A percentile compares a stretch with the other conserved stretches of the same genome.
These are phyloP conservation scores for Eucalyptus victrix DNA, from an alignment of 345 rosid genomes.

Conservation along the genomic window DNA sequence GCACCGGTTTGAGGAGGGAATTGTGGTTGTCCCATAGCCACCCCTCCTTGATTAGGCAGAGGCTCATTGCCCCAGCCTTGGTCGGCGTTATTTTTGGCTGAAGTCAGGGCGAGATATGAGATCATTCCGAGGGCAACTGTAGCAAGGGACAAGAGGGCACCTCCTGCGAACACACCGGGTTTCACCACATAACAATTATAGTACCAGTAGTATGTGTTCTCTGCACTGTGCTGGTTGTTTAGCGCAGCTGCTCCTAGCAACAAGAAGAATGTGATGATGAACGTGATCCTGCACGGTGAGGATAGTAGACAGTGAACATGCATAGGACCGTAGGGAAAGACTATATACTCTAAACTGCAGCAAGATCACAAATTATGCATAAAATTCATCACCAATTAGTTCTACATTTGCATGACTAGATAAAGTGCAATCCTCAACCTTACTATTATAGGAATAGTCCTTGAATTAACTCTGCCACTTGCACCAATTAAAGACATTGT, in stretches of 20 bases:
- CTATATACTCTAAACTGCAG: background rate
- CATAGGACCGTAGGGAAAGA: background rate
- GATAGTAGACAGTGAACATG: background rate
- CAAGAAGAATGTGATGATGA: constrained; percentile 55
- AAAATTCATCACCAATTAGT: background rate
- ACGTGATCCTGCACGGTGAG: constrained; percentile 54
- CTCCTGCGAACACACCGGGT: constrained; percentile 74
- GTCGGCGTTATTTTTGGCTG: constrained; percentile 10
- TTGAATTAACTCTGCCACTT: background rate
- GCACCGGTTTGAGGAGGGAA: constrained; percentile 31
- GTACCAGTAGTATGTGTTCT: constrained; percentile 17
- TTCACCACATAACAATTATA: constrained; percentile 69
- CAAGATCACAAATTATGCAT: background rate
- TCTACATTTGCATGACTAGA: background rate
- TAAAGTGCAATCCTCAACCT: background rate
- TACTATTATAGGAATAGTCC: background rate
- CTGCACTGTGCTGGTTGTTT: constrained; percentile 46
- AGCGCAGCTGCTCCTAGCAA: constrained; percentile 74
- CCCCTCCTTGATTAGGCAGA: constrained; percentile 17
- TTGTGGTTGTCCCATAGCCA: constrained; percentile 77
- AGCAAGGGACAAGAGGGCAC: constrained; percentile 46
- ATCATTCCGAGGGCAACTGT: constrained; percentile 53
- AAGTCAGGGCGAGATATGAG: constrained; percentile 43
- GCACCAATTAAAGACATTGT: background rate
- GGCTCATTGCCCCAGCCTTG: background rate